Evolutionary conservation across 345 rosid species (phyloP).

Genomic region (Pelargonium nanum): DNA sequence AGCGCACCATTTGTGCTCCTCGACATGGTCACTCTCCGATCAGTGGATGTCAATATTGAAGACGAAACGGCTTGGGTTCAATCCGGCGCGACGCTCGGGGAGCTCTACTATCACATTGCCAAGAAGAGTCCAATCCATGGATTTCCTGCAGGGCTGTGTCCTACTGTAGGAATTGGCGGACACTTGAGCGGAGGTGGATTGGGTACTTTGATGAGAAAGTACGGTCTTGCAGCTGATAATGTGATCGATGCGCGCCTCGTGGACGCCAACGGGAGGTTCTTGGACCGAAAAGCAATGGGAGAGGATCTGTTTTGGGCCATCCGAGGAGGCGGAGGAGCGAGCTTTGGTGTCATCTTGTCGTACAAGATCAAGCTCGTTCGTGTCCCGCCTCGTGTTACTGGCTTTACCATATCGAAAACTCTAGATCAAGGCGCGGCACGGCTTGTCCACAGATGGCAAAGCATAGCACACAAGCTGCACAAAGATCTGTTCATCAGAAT

Average conservation of each 20-base stretch:
- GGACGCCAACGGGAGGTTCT: slow-evolving; percentile 27
- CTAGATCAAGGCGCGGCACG: slow-evolving; percentile 22
- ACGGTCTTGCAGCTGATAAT: slow-evolving; percentile 36
- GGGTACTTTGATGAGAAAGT: slow-evolving; percentile 37
- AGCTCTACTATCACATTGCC: slow-evolving; percentile 32
- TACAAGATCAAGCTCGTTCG: slow-evolving; percentile 35
- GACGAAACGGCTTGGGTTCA: slow-evolving; percentile 33
- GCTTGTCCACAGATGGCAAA: slow-evolving; percentile 31
- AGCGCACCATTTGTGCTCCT: slow-evolving; percentile 24
- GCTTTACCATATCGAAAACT: slow-evolving; percentile 17
- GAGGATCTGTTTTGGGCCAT: slow-evolving; percentile 52
- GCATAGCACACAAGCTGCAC: slow-evolving; percentile 23
- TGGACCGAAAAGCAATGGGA: slow-evolving; percentile 34
- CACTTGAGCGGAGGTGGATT: slow-evolving; percentile 34
- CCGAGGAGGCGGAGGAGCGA: slow-evolving; percentile 46
- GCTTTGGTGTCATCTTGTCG: slow-evolving; percentile 35
- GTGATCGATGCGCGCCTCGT: slow-evolving; percentile 30
- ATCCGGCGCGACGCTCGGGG: slow-evolving; percentile 39
- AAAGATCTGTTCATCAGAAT: slow-evolving; percentile 34
- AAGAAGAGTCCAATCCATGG: slow-evolving; percentile 27
- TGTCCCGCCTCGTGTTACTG: slow-evolving; percentile 34
- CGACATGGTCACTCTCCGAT: slow-evolving; percentile 30
- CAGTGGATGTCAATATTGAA: slow-evolving; percentile 14
- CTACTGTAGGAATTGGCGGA: slow-evolving; percentile 36
- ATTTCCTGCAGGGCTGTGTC: slow-evolving; percentile 41